phyloP scores from a whole-genome alignment of 495 filamentous ascomycete species.

The Stereocaulon alpinum region DNA sequence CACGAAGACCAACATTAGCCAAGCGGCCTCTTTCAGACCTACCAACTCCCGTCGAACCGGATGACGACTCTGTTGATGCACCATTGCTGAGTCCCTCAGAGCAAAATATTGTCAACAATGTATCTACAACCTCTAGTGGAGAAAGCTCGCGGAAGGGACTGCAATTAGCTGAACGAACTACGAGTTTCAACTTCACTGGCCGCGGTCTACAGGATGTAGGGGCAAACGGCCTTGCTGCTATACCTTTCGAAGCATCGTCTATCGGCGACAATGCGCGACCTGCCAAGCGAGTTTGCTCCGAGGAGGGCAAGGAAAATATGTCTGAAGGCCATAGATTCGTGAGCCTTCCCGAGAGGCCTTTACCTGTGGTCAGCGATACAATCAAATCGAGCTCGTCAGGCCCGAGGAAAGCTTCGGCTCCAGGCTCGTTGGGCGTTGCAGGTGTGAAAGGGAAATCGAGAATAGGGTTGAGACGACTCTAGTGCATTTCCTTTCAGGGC shows the following conservation, averaged over 20 bases:
- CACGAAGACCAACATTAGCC: conserved; percentile 30
- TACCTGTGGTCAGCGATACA: not conserved
- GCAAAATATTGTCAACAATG: conserved; percentile 34
- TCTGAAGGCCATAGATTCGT: not conserved
- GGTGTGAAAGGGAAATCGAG: conserved; percentile 5
- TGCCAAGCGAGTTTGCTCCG: conserved; percentile 23
- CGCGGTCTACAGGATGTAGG: conserved; percentile 11
- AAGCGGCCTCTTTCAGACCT: conserved; percentile 35
- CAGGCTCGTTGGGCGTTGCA: conserved; percentile 17
- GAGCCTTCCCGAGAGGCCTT: not conserved
- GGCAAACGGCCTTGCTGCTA: conserved; percentile 16
- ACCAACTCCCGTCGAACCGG: conserved; percentile 11
- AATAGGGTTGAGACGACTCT: conserved; percentile 8
- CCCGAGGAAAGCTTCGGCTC: not conserved
- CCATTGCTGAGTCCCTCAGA: conserved; percentile 29
- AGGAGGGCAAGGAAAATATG: conserved; percentile 26
- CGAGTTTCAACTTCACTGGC: conserved; percentile 21
- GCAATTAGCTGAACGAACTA: conserved; percentile 27
- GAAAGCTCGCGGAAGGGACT: conserved; percentile 25
- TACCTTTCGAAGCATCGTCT: conserved; percentile 7
- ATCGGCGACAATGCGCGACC: conserved; percentile 21
- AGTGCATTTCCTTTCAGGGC: not conserved
- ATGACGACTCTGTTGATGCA: conserved; percentile 13
- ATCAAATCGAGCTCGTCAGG: not conserved
- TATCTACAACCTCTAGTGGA: conserved; percentile 10